These are phyloP conservation scores for Solanum peruvianum DNA, from an alignment of 257 asterid species.

Conservation along the genomic window DNA sequence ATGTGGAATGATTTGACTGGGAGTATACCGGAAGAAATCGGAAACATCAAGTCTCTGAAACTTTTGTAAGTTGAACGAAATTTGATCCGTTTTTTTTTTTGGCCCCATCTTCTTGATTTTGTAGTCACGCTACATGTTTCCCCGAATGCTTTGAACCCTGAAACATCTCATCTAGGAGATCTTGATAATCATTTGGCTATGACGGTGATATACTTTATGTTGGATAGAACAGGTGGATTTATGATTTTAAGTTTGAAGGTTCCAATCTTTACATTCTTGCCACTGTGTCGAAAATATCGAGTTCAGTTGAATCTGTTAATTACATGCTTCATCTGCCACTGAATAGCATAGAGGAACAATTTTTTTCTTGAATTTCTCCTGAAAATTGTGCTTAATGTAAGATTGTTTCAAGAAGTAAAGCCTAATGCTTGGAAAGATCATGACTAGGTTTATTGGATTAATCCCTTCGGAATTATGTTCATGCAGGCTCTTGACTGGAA, in stretches of 20 bases:
- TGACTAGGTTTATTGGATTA: background rate
- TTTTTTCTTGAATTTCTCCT: background rate
- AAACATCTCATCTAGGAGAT: background rate
- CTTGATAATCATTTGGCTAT: background rate
- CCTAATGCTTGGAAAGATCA: background rate
- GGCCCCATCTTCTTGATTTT: background rate
- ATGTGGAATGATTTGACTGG: conserved; percentile 43
- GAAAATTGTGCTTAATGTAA: background rate
- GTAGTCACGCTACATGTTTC: background rate
- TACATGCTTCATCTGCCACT: background rate
- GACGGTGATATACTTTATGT: background rate
- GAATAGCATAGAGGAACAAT: background rate
- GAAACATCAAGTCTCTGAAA: conserved; percentile 13
- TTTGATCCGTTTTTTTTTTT: background rate
- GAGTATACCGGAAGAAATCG: conserved; percentile 32
- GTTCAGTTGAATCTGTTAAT: background rate
- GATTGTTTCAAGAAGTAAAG: background rate
- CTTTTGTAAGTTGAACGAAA: conserved; percentile 20
- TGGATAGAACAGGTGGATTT: background rate
- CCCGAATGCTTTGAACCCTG: background rate
- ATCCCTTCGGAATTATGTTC: background rate
- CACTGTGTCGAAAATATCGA: background rate
- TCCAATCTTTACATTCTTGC: background rate
- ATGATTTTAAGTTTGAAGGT: background rate
- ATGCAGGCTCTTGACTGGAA: conserved; percentile 41